These are phyloP conservation scores for Ustanciosporium gigantosporum DNA, from an alignment of 1,284 basidiomycete species.

Conservation along the genomic window DNA sequence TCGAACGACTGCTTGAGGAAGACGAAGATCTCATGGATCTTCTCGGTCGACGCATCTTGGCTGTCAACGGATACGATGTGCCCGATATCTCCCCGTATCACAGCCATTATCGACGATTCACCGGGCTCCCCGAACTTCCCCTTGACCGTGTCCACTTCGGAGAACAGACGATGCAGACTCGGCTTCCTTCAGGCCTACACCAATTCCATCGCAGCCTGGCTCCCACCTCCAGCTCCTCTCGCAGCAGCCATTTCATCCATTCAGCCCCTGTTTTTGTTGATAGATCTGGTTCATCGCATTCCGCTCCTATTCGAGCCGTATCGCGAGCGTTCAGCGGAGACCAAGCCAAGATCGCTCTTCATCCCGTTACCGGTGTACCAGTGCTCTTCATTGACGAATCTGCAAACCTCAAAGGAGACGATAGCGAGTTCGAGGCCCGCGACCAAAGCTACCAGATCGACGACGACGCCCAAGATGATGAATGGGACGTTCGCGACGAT, in stretches of 20 bases:
- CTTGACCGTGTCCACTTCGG: background rate
- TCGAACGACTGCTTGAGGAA: conserved; percentile 33
- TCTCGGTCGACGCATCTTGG: conserved; percentile 40
- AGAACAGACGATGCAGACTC: background rate
- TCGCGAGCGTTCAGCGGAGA: too few relatives aligned
- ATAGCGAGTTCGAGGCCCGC: background rate
- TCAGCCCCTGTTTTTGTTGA: conserved; percentile 11
- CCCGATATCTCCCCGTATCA: conserved; percentile 13
- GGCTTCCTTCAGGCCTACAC: conserved; percentile 1
- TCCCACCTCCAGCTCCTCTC: background rate
- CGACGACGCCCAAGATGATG: conserved; percentile 6
- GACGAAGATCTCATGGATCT: conserved; percentile 39
- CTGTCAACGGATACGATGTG: conserved; percentile 32
- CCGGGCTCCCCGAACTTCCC: background rate
- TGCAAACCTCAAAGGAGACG: background rate
- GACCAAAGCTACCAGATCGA: background rate
- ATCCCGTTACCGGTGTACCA: conserved; percentile 21
- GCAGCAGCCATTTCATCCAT: conserved; percentile 15
- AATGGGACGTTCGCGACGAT: conserved; percentile 32
- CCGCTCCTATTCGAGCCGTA: background rate
- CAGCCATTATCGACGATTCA: background rate
- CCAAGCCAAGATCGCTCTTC: conserved; percentile 14
- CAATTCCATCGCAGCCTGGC: conserved; percentile 2
- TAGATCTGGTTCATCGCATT: too few relatives aligned
- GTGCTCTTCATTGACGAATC: conserved; percentile 12